Conservation (phyloP, 2,329 filamentous ascomycete species). For the Stemphylium lycopersici region DNA sequence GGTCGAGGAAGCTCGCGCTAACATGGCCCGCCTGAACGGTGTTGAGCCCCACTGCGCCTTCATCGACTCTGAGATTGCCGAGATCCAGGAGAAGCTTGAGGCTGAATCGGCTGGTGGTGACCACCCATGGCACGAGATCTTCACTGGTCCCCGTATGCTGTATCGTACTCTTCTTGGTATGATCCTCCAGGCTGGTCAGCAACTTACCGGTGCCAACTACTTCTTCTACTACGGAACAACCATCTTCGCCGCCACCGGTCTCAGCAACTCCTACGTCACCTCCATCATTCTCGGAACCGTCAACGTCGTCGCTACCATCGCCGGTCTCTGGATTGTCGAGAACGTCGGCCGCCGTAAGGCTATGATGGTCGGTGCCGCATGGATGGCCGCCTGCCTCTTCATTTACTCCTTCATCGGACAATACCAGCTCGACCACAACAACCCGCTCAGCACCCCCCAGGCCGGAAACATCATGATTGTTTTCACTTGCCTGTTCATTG, state of each 20-base stretch:
- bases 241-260: slow-evolving; percentile 52
- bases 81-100: slow-evolving; percentile 63
- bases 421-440: slow-evolving; percentile 46
- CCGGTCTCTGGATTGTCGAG: slow-evolving; percentile 55
- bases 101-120: slow-evolving; percentile 53
- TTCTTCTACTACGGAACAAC: slow-evolving; percentile 55
- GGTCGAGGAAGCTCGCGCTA: slow-evolving; percentile 57
- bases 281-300: slow-evolving; percentile 58
- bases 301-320: slow-evolving; percentile 56
- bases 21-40: slow-evolving; percentile 62
- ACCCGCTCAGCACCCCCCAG: slow-evolving; percentile 43
- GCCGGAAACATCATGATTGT: slow-evolving; percentile 68
- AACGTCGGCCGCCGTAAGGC: slow-evolving; percentile 55
- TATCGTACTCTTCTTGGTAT: slow-evolving; percentile 70
- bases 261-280: slow-evolving; percentile 54
- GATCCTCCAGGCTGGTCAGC: slow-evolving; percentile 68
- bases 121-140: slow-evolving; percentile 61
- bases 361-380: slow-evolving; percentile 54
- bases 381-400: slow-evolving; percentile 65
- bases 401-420: slow-evolving; percentile 57
- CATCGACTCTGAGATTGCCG: slow-evolving; percentile 59
- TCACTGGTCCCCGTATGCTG: slow-evolving; percentile 70
- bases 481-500: slow-evolving; percentile 72
- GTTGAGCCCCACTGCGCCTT: slow-evolving; percentile 61
- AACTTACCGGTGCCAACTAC: slow-evolving; percentile 69